These are phyloP conservation scores for Neonothopanus nambi DNA, from an alignment of 1,284 basidiomycete species.

Conservation along the genomic window DNA sequence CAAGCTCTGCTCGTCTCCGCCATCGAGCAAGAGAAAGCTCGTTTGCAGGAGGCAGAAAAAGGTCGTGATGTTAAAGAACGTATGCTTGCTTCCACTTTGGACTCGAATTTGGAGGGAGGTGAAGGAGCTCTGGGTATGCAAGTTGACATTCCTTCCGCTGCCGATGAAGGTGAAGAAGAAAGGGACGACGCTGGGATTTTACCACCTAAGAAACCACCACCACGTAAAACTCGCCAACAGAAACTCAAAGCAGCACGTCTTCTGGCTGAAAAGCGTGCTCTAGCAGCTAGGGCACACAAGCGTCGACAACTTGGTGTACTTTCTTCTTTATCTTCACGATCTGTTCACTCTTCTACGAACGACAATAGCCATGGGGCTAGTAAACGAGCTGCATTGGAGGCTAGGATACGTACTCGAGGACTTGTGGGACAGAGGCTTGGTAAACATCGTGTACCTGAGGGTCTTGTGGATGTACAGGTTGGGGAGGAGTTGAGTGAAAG, in stretches of 20 bases:
- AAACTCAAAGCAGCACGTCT: slow-evolving; percentile 60
- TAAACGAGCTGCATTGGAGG: no score
- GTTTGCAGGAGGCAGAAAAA: slow-evolving; percentile 51
- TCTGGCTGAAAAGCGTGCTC: slow-evolving; percentile 56
- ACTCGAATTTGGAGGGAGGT: slow-evolving; percentile 37
- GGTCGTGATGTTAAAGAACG: slow-evolving; percentile 40
- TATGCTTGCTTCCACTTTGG: slow-evolving; percentile 16
- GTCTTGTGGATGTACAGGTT: slow-evolving; percentile 81
- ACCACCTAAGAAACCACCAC: slow-evolving; percentile 46
- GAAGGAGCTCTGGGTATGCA: slow-evolving; percentile 48
- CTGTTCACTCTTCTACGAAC: no score
- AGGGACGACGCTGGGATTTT: slow-evolving; percentile 23
- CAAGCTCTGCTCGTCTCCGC: slow-evolving; percentile 75
- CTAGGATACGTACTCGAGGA: slow-evolving; percentile 60
- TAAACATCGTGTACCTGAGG: slow-evolving; percentile 73
- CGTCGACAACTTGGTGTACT: slow-evolving; percentile 64
- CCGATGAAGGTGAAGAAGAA: slow-evolving; percentile 30
- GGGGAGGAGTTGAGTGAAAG: slow-evolving; percentile 91
- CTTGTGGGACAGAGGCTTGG: slow-evolving; percentile 72
- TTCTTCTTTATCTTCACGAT: no score
- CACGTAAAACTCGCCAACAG: slow-evolving; percentile 77
- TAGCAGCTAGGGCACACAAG: slow-evolving; percentile 51
- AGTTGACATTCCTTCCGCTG: no score
- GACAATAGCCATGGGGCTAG: no score
- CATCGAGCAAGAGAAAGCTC: slow-evolving; percentile 54